Evolutionary conservation across 140 eudicot species (phyloP).

Genomic region (Bidens hawaiensis): DNA sequence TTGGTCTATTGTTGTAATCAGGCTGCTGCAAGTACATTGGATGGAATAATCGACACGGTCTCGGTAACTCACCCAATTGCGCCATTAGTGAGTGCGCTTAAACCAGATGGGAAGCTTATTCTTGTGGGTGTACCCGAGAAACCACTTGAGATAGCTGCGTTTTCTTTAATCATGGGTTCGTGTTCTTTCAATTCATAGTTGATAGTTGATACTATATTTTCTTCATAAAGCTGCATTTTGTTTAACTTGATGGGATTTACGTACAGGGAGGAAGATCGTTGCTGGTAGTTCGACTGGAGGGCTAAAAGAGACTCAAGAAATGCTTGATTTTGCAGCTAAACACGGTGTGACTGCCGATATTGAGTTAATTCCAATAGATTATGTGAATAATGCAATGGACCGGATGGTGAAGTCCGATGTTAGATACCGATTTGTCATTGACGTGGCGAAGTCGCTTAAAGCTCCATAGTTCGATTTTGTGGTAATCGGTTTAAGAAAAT

Average conservation of each 20-base stretch:
- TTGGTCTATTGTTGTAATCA: neutral
- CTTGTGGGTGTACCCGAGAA: neutral
- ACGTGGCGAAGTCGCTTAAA: neutral
- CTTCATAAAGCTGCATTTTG: neutral
- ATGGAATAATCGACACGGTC: neutral
- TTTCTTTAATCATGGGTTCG: neutral
- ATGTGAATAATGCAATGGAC: conserved; percentile 8
- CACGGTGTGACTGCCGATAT: conserved; percentile 4
- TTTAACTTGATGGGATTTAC: neutral
- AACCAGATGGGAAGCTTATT: neutral
- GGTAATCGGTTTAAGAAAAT: no score
- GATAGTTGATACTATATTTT: neutral
- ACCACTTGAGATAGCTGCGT: neutral
- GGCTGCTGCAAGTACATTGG: neutral
- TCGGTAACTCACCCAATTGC: neutral
- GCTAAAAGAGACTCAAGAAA: neutral
- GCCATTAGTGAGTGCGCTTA: neutral
- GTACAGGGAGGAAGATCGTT: neutral
- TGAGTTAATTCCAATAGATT: neutral
- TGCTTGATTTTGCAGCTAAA: neutral
- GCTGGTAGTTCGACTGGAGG: neutral
- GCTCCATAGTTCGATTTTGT: neutral
- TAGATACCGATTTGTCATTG: conserved; percentile 12
- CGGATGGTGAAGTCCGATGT: conserved; percentile 5
- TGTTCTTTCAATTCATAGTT: neutral